A percentile compares a stretch with the other conserved stretches of the same genome.
Conservation (phyloP, 768 basidiomycete genomes). For the Suillus weaverae region DNA sequence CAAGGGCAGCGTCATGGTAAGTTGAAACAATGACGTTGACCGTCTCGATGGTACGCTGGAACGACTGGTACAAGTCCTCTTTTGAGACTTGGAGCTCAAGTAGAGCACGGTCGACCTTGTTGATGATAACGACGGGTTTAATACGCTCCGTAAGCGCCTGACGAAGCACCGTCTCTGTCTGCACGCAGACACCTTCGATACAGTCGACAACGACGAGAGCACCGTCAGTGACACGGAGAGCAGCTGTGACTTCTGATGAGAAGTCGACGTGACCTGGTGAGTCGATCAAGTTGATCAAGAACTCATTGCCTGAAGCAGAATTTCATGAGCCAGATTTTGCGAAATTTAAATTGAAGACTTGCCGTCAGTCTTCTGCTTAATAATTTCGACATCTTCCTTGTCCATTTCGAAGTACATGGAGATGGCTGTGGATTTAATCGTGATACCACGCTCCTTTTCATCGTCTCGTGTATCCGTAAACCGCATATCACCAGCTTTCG, state of each 20-base stretch:
- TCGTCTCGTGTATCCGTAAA: constrained; percentile 97
- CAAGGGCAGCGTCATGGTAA: constrained; percentile 90
- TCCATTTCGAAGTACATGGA: constrained; percentile 98
- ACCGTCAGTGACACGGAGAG: constrained; percentile 99
- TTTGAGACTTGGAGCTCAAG: constrained; percentile 97
- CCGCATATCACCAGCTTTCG: constrained; percentile 95
- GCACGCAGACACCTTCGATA: constrained; percentile 99
- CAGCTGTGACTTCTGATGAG: constrained; percentile 99
- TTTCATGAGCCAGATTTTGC: constrained; percentile 13
- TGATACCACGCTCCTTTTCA: constrained; percentile 99
- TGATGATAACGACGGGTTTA: constrained; percentile 99
- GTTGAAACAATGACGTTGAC: constrained; percentile 99
- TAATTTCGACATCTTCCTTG: constrained; percentile 81
- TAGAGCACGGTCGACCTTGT: constrained; percentile 99
- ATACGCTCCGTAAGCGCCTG: constrained; percentile 98
- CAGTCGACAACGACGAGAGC: constrained; percentile 99
- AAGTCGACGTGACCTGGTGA: constrained; percentile 99
- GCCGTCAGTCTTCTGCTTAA: constrained; percentile 96
- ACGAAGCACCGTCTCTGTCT: constrained; percentile 98
- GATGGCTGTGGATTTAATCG: constrained; percentile 99
- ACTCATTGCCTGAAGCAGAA: constrained; percentile 69
- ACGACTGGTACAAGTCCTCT: constrained; percentile 96
- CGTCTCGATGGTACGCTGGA: constrained; percentile 94
- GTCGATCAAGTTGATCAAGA: constrained; percentile 99
- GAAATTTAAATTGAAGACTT: constrained; percentile 25